Conservation (phyloP, 1,139 yeast species). For the Casaregolazyma suthepensis region DNA sequence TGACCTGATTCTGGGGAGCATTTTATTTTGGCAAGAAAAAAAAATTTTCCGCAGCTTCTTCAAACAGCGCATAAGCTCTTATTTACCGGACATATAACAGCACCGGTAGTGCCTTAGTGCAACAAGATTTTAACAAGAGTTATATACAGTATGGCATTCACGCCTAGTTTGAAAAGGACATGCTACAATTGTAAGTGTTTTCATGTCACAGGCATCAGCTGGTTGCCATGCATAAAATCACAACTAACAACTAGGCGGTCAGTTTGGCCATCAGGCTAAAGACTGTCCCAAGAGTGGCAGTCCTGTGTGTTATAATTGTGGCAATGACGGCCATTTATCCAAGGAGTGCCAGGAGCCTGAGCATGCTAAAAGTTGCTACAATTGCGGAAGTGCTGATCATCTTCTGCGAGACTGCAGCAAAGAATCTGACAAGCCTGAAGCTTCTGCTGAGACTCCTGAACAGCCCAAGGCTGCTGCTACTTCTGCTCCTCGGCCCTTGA, state of each 20-base stretch:
- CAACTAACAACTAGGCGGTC: constrained; percentile 27
- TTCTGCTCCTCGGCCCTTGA: constrained; percentile 4
- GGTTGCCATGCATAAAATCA: background rate
- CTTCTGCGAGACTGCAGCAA: constrained; percentile 52
- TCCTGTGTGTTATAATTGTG: constrained; percentile 35
- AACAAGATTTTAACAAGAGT: background rate
- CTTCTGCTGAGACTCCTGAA: constrained; percentile 10
- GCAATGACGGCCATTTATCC: constrained; percentile 63
- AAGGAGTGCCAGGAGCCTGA: constrained; percentile 56
- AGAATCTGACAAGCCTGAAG: constrained; percentile 19
- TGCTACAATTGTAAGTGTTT: constrained; percentile 27
- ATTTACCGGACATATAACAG: background rate
- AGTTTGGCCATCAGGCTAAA: constrained; percentile 33
- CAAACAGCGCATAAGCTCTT: constrained; percentile 2
- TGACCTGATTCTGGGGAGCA: background rate
- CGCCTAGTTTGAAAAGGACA: constrained; percentile 25
- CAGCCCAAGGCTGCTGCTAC: constrained; percentile 21
- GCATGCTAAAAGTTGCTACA: constrained; percentile 53
- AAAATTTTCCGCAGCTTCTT: constrained; percentile 6
- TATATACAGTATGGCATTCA: constrained; percentile 9
- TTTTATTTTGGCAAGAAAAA: background rate
- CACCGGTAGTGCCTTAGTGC: background rate
- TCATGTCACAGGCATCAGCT: background rate
- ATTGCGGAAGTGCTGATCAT: constrained; percentile 84
- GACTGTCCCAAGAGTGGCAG: constrained; percentile 33